These are phyloP conservation scores for Pelargonium nanum DNA, from an alignment of 345 rosid genomes.

Conservation along the genomic window DNA sequence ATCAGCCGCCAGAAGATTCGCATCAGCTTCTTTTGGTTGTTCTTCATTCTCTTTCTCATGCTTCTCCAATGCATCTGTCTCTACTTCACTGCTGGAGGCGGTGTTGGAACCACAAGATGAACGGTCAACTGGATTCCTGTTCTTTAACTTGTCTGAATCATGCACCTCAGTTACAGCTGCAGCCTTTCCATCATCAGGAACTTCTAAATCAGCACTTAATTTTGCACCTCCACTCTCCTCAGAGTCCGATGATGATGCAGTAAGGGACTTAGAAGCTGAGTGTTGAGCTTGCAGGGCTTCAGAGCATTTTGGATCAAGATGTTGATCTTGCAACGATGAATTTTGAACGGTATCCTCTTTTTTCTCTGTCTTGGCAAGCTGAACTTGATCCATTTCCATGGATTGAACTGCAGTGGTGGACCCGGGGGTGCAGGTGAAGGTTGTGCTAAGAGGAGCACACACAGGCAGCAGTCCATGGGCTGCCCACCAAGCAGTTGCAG, in stretches of 20 bases:
- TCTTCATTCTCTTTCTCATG: slow-evolving; percentile 40
- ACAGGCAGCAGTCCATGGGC: slow-evolving; percentile 79
- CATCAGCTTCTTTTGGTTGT: slow-evolving; percentile 42
- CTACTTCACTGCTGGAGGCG: slow-evolving; percentile 73
- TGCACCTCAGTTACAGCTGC: slow-evolving; percentile 35
- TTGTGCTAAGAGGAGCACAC: slow-evolving; percentile 55
- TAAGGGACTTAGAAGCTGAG: slow-evolving; percentile 41
- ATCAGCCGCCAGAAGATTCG: slow-evolving; percentile 31
- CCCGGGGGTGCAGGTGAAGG: slow-evolving; percentile 41
- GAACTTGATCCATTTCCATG: slow-evolving; percentile 25
- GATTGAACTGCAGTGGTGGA: slow-evolving; percentile 33
- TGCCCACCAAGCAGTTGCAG: slow-evolving; percentile 99
- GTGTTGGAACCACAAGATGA: slow-evolving; percentile 95
- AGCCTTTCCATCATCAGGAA: slow-evolving; percentile 29
- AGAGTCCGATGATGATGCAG: slow-evolving; percentile 33
- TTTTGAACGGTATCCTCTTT: slow-evolving; percentile 27
- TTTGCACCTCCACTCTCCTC: slow-evolving; percentile 48
- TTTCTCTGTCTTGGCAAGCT: slow-evolving; percentile 19
- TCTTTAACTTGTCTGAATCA: slow-evolving; percentile 41
- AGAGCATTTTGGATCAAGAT: slow-evolving; percentile 30
- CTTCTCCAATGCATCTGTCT: slow-evolving; percentile 57
- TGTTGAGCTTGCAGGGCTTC: slow-evolving; percentile 50
- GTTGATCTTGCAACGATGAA: slow-evolving; percentile 27
- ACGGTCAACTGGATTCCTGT: slow-evolving; percentile 65
- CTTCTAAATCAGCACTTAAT: slow-evolving; percentile 21